phyloP scores from a whole-genome alignment of 2,329 filamentous ascomycete species.

The Venturiaceae sp. region DNA sequence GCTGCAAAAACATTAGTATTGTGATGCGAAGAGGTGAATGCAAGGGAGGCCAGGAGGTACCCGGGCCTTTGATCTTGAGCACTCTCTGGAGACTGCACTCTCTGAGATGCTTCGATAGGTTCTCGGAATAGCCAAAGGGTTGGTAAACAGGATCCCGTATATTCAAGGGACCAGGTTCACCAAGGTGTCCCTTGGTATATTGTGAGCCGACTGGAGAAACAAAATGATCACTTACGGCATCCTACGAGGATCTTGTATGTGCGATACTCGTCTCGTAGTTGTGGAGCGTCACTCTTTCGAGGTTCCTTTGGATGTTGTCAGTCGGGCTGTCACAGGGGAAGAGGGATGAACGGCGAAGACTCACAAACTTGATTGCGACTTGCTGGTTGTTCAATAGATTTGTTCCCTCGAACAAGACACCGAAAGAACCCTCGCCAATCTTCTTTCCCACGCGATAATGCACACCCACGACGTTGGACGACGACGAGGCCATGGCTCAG shows the following conservation, averaged over 20 bases:
- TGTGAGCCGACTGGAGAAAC: background rate
- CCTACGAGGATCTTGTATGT: slow-evolving; percentile 99
- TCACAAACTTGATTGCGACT: slow-evolving; percentile 97
- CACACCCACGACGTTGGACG: slow-evolving; percentile 95
- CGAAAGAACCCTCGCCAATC: slow-evolving; percentile 97
- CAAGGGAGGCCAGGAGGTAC: background rate
- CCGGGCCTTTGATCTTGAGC: too few species aligned
- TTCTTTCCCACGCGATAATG: slow-evolving; percentile 99
- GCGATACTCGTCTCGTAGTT: slow-evolving; percentile 94
- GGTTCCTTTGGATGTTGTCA: slow-evolving; percentile 60
- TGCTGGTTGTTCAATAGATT: slow-evolving; percentile 98
- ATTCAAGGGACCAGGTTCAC: background rate
- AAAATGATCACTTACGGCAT: slow-evolving; percentile 66
- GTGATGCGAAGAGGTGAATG: slow-evolving; percentile 22
- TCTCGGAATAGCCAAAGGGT: background rate
- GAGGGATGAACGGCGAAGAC: slow-evolving; percentile 26
- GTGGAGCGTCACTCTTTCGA: slow-evolving; percentile 94
- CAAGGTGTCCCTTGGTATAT: background rate
- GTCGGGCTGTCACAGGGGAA: background rate
- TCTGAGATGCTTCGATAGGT: background rate
- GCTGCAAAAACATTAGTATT: slow-evolving; percentile 46
- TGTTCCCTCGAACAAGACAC: slow-evolving; percentile 97
- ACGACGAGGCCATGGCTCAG: slow-evolving; percentile 66
- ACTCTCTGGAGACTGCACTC: background rate
- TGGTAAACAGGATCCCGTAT: background rate